phyloP scores from a whole-genome alignment of 306 rosid genomes.

The Vigna unguiculata region DNA sequence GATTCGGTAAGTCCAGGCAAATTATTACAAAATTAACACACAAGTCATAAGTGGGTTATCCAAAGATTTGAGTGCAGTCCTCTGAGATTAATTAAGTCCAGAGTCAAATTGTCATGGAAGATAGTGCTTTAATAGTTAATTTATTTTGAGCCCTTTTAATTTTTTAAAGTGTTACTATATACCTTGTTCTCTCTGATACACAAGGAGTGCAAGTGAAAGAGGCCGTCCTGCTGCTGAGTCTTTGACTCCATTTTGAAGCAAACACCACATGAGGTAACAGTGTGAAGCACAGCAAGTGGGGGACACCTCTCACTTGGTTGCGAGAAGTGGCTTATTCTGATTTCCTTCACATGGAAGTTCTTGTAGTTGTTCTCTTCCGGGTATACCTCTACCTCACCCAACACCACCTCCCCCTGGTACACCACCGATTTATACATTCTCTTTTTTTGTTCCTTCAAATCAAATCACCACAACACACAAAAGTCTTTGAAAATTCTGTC shows the following conservation, averaged over 20 bases:
- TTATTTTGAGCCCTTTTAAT: neutral
- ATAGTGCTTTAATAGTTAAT: constrained; percentile 23
- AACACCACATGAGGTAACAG: constrained; percentile 79
- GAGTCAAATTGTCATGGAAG: constrained; percentile 50
- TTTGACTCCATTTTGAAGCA: constrained; percentile 99
- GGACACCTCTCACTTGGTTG: constrained; percentile 98
- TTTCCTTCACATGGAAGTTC: constrained; percentile 76
- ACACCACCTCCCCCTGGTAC: constrained; percentile 81
- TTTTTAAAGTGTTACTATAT: constrained; percentile 57
- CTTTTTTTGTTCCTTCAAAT: constrained; percentile 42
- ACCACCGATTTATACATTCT: constrained; percentile 84
- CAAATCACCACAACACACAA: constrained; percentile 43
- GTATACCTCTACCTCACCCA: constrained; percentile 92
- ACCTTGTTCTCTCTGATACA: constrained; percentile 99
- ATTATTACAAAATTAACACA: constrained; percentile 45
- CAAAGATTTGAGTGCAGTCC: constrained; percentile 40
- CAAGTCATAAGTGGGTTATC: constrained; percentile 44
- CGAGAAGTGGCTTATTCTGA: constrained; percentile 87
- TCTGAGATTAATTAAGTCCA: constrained; percentile 53
- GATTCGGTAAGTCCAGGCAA: constrained; percentile 43
- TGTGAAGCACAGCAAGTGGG: constrained; percentile 99
- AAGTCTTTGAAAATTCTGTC: constrained; percentile 57
- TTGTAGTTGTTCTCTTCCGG: constrained; percentile 76
- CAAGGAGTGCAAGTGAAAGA: constrained; percentile 94
- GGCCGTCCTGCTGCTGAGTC: constrained; percentile 73